A percentile compares a stretch with the other conserved stretches of the same genome.
phyloP scores from a whole-genome alignment of 2,329 filamentous ascomycete genomes.

The Ceratocystis huliohia region DNA sequence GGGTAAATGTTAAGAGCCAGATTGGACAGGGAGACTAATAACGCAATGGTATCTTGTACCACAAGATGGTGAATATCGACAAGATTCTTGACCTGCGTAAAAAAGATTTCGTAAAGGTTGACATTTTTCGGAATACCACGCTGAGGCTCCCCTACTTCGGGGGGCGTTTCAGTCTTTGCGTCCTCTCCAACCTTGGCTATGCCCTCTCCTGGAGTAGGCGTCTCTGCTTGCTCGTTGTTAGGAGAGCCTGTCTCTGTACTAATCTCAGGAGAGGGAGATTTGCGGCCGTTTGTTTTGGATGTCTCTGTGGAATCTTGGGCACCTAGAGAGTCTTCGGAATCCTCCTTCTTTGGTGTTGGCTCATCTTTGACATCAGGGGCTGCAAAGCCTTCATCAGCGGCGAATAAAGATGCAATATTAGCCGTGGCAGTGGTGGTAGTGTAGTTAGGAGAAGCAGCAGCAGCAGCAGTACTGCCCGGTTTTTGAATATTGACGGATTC shows the following conservation, averaged over 20 bases:
- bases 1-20: conserved; percentile 94
- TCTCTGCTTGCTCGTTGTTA: conserved; percentile 26
- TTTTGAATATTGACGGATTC: conserved; percentile 63
- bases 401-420: not conserved
- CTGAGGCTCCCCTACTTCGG: conserved; percentile 16
- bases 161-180: not conserved
- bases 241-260: conserved; percentile 21
- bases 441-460: conserved; percentile 14
- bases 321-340: not conserved
- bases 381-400: not conserved
- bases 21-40: conserved; percentile 87
- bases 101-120: conserved; percentile 93
- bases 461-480: conserved; percentile 28
- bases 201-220: conserved; percentile 36
- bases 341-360: not conserved
- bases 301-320: conserved; percentile 24
- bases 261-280: conserved; percentile 26
- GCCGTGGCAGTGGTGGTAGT: not conserved
- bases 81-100: conserved; percentile 85
- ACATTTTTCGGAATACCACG: conserved; percentile 58
- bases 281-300: conserved; percentile 16
- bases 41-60: conserved; percentile 86
- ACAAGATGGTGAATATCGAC: conserved; percentile 83
- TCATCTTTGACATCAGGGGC: not conserved
- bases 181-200: conserved; percentile 31